Percentiles rank a stretch among this genome's conserved stretches.
These are phyloP conservation scores for Xylaria sp. DNA, from an alignment of 2,329 filamentous ascomycete species.

Conservation along the genomic window DNA sequence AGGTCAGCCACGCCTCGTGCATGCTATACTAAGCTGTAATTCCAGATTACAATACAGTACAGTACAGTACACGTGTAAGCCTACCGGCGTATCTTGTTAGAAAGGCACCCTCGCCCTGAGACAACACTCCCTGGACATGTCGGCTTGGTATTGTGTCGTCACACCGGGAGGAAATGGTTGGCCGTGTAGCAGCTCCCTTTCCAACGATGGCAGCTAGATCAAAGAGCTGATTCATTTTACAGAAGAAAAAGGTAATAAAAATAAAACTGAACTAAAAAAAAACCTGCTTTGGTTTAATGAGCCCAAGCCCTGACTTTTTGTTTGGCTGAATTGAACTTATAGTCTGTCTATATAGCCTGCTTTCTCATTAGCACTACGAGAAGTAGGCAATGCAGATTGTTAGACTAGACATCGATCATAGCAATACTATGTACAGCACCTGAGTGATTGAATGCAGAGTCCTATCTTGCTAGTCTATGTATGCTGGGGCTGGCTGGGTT, in stretches of 20 bases:
- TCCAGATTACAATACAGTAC: constrained; percentile 20
- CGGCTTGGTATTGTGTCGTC: constrained; percentile 21
- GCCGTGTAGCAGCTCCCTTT: constrained; percentile 4
- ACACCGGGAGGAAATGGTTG: constrained; percentile 1
- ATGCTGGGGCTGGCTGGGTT: constrained; percentile 9
- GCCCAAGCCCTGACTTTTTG: constrained; percentile 3
- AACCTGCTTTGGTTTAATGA: constrained; percentile 1
- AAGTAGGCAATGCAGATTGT: too few species aligned
- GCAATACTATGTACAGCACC: neutral
- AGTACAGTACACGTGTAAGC: constrained; percentile 32
- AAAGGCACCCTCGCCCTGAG: constrained; percentile 25
- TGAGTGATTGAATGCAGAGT: neutral
- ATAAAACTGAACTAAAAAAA: neutral
- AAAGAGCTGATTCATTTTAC: neutral
- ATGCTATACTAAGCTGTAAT: constrained; percentile 16
- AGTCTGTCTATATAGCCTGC: neutral
- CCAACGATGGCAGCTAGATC: neutral
- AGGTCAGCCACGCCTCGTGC: constrained; percentile 19
- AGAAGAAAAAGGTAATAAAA: neutral
- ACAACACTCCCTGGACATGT: constrained; percentile 31
- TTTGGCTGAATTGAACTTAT: constrained; percentile 5
- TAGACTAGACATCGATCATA: constrained; percentile 9
- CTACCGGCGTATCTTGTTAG: constrained; percentile 30
- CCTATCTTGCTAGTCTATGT: neutral
- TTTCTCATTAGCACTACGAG: too few species aligned